Conservation (phyloP, 2,329 filamentous ascomycete species). For the Sclerotinia minor region DNA sequence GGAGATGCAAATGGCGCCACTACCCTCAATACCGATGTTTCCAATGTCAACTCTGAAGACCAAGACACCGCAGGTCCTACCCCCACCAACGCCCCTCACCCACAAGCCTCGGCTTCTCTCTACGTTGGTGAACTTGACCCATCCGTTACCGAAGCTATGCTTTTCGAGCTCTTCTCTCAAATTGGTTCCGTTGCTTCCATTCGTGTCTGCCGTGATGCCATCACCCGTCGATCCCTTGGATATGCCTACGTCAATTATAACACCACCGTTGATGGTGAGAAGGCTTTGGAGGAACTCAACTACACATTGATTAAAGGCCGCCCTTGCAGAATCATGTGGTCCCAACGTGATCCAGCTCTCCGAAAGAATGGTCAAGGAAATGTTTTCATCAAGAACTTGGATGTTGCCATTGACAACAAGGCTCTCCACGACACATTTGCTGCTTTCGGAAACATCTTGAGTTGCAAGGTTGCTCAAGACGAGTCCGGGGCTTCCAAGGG, state of each 20-base stretch:
- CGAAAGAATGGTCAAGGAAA: slow-evolving; percentile 99
- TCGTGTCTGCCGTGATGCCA: slow-evolving; percentile 98
- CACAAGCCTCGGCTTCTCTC: slow-evolving; percentile 93
- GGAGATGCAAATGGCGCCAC: slow-evolving; percentile 66
- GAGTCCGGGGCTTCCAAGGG: slow-evolving; percentile 97
- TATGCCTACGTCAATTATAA: slow-evolving; percentile 99
- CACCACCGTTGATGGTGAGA: slow-evolving; percentile 92
- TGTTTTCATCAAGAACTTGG: slow-evolving; percentile 99
- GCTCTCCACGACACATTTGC: slow-evolving; percentile 99
- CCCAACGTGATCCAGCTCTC: slow-evolving; percentile 96
- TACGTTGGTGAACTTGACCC: slow-evolving; percentile 98
- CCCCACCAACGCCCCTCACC: slow-evolving; percentile 72
- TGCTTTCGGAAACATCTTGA: slow-evolving; percentile 97
- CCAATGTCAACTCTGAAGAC: slow-evolving; percentile 56
- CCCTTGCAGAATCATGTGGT: slow-evolving; percentile 99
- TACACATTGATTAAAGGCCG: slow-evolving; percentile 99
- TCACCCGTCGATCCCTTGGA: slow-evolving; percentile 96
- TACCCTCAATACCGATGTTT: slow-evolving; percentile 73
- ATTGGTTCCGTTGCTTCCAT: slow-evolving; percentile 99
- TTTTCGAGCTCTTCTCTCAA: slow-evolving; percentile 99
- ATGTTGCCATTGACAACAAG: slow-evolving; percentile 99
- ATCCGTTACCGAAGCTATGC: slow-evolving; percentile 98
- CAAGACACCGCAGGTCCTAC: slow-evolving; percentile 67
- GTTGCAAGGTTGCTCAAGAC: slow-evolving; percentile 99
- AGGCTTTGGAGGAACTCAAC: slow-evolving; percentile 98